Evolutionary conservation across 495 filamentous ascomycete species (phyloP).

Genomic region (Hyaloscypha bicolor): DNA sequence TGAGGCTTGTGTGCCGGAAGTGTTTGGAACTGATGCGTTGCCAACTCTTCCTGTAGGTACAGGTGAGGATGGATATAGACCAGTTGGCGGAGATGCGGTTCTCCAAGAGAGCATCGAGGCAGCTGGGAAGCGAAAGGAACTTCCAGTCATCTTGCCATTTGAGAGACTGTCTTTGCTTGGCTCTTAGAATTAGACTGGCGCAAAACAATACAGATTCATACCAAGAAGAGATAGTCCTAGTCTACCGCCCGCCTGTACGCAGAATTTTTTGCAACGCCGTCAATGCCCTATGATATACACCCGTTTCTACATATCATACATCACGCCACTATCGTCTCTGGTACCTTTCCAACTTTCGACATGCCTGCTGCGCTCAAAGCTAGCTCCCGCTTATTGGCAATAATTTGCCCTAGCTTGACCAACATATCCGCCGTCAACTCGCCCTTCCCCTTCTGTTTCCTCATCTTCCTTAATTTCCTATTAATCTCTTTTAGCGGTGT

Average conservation of each 20-base stretch:
- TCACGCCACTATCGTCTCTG: conserved; percentile 14
- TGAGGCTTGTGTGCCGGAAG: conserved; percentile 60
- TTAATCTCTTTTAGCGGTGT: conserved; percentile 47
- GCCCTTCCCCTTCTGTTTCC: conserved; percentile 40
- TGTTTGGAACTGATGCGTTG: conserved; percentile 54
- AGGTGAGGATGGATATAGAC: conserved; percentile 34
- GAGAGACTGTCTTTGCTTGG: conserved; percentile 60
- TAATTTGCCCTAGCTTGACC: conserved; percentile 66
- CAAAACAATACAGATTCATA: conserved; percentile 18
- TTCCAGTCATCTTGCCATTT: conserved; percentile 48
- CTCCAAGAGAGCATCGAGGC: conserved; percentile 51
- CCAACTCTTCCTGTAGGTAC: conserved; percentile 21
- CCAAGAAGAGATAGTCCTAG: conserved; percentile 25
- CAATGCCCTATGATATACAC: conserved; percentile 29
- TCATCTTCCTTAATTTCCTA: conserved; percentile 40
- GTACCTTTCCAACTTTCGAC: conserved; percentile 15
- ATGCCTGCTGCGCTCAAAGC: conserved; percentile 35
- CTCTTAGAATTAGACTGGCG: conserved; percentile 18
- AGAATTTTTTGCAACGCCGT: conserved; percentile 29
- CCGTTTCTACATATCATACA: conserved; percentile 31
- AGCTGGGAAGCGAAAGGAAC: conserved; percentile 44
- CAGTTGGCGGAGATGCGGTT: conserved; percentile 50
- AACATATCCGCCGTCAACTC: conserved; percentile 60
- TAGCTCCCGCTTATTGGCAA: conserved; percentile 55
- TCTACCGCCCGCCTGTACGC: conserved; percentile 7